Conservation (phyloP, 2,329 filamentous ascomycete species). For the Simplicillium aogashimaense region DNA sequence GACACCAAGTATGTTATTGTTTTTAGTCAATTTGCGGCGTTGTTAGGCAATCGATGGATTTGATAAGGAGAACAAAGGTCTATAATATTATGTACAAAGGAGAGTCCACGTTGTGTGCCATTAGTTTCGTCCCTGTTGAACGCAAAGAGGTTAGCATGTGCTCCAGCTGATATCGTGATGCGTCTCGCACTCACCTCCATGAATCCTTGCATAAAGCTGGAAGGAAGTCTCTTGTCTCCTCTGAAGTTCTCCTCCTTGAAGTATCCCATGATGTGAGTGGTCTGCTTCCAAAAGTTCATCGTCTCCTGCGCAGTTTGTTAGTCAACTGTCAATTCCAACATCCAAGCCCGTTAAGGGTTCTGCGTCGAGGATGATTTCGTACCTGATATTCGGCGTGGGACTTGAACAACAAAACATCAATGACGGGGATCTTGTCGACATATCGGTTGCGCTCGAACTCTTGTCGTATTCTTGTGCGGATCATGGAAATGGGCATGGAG, state of each 20-base stretch:
- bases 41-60: background rate
- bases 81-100: conserved; percentile 20
- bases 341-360: background rate
- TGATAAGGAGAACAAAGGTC: background rate
- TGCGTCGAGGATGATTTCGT: conserved; percentile 15
- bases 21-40: background rate
- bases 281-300: conserved; percentile 98
- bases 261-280: conserved; percentile 91
- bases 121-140: conserved; percentile 45
- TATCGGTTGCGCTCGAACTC: conserved; percentile 95
- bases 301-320: conserved; percentile 58
- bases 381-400: conserved; percentile 94
- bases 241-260: conserved; percentile 77
- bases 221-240: conserved; percentile 69
- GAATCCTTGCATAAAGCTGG: conserved; percentile 89
- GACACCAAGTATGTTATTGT: background rate
- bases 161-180: background rate
- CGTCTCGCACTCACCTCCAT: conserved; percentile 60
- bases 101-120: conserved; percentile 13
- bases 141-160: conserved; percentile 10
- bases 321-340: background rate
- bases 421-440: conserved; percentile 76
- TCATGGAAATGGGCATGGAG: conserved; percentile 73
- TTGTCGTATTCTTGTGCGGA: conserved; percentile 90
- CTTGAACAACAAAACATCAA: conserved; percentile 85